These are phyloP conservation scores for Scutellaria galericulata DNA, from an alignment of 257 asterid genomes.

Conservation along the genomic window DNA sequence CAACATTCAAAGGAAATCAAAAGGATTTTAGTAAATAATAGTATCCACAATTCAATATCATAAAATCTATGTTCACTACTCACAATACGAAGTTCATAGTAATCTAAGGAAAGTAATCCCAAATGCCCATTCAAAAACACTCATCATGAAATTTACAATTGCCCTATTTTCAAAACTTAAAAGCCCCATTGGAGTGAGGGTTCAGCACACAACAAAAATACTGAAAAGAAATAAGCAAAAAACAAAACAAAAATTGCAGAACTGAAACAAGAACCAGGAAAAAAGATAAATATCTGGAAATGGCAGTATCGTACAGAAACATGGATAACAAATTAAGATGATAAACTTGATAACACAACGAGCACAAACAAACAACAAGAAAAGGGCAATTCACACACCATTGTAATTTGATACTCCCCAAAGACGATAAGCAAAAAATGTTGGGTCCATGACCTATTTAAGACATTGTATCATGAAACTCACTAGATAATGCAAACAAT, in stretches of 20 bases:
- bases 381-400: neutral
- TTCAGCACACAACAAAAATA: no score
- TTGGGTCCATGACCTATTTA: slow-evolving; percentile 1
- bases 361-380: neutral
- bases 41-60: no score
- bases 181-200: no score
- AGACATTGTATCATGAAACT: slow-evolving; percentile 12
- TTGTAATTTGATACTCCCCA: neutral
- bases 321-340: neutral
- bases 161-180: no score
- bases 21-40: no score
- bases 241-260: no score
- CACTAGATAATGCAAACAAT: slow-evolving; percentile 4
- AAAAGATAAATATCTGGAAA: neutral
- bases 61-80: no score
- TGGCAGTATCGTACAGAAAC: neutral
- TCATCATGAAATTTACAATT: neutral
- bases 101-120: no score
- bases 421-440: neutral
- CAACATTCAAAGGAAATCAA: neutral
- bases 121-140: no score
- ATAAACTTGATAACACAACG: slow-evolving; percentile 4
- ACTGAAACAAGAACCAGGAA: neutral
- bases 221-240: no score
- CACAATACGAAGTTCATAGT: no score